These are phyloP conservation scores for Lentinula edodes DNA, from an alignment of 768 basidiomycete genomes.

Conservation along the genomic window DNA sequence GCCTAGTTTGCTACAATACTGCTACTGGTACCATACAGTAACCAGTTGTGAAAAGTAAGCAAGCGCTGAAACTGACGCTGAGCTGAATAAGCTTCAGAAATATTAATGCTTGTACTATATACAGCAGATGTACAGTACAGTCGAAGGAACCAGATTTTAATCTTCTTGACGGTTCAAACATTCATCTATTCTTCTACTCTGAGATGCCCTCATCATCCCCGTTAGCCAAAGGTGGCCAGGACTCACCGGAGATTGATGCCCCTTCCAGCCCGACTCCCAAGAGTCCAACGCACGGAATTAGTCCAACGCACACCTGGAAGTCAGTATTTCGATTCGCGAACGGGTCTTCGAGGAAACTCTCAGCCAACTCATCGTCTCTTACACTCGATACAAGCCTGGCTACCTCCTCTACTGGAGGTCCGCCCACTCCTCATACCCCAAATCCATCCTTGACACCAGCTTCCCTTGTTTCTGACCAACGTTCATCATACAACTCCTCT, in stretches of 20 bases:
- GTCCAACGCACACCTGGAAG: conserved; percentile 47
- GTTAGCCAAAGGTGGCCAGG: neutral
- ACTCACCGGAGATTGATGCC: neutral
- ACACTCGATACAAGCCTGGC: conserved; percentile 45
- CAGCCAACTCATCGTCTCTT: conserved; percentile 35
- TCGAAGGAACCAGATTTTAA: neutral
- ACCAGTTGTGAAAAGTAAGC: no score
- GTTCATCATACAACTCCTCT: conserved; percentile 77
- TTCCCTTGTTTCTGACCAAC: conserved; percentile 53
- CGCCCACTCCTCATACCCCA: conserved; percentile 36
- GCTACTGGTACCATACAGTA: no score
- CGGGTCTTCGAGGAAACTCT: conserved; percentile 56
- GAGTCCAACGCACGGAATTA: neutral
- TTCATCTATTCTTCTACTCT: neutral
- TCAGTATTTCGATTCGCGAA: conserved; percentile 63
- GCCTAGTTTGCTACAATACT: no score
- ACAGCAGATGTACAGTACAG: neutral
- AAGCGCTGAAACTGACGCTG: neutral
- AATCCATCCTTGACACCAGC: conserved; percentile 49
- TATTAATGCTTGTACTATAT: neutral
- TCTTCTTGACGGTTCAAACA: neutral
- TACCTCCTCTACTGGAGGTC: conserved; percentile 25
- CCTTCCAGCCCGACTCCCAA: neutral
- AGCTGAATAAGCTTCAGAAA: neutral
- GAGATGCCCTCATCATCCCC: neutral